Evolutionary conservation across 495 filamentous ascomycete species (phyloP).

Genomic region (Xylaria longipes): DNA sequence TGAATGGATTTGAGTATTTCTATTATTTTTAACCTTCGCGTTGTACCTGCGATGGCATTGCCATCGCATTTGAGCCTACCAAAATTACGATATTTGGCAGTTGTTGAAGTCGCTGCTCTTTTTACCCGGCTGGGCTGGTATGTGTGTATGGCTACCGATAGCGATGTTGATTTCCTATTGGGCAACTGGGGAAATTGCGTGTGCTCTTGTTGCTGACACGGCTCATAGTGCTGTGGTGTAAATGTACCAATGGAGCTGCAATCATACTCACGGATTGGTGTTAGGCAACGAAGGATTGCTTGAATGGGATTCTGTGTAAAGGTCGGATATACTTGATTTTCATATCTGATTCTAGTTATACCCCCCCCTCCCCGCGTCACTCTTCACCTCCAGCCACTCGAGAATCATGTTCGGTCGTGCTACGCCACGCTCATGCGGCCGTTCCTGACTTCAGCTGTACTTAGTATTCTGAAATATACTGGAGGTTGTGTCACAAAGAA

Average conservation of each 20-base stretch:
- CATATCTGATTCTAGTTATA: not conserved
- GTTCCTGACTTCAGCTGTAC: not conserved
- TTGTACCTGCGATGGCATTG: not conserved
- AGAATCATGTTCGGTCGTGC: not conserved
- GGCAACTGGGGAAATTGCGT: slow-evolving; percentile 3
- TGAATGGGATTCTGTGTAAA: slow-evolving; percentile 1
- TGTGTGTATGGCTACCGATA: slow-evolving; percentile 2
- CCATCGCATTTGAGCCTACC: not conserved
- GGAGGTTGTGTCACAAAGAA: not conserved
- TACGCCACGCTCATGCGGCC: not conserved
- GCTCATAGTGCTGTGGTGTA: not conserved
- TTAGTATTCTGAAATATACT: not conserved
- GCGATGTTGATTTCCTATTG: slow-evolving; percentile 10
- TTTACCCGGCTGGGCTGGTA: not conserved
- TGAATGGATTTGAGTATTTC: slow-evolving; percentile 1
- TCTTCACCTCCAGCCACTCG: not conserved
- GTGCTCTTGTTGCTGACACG: not conserved
- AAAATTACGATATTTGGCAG: not conserved
- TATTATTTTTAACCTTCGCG: slow-evolving; percentile 6
- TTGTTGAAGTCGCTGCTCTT: not conserved
- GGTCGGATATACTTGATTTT: not conserved
- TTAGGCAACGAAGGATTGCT: not conserved
- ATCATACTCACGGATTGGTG: not conserved
- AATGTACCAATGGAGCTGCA: not conserved
- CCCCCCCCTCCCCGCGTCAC: not conserved